Percentiles rank a stretch among this genome's conserved stretches.
These are phyloP conservation scores for Neopestalotiopsis sp. DNA, from an alignment of 2,329 filamentous ascomycete species.

Conservation along the genomic window DNA sequence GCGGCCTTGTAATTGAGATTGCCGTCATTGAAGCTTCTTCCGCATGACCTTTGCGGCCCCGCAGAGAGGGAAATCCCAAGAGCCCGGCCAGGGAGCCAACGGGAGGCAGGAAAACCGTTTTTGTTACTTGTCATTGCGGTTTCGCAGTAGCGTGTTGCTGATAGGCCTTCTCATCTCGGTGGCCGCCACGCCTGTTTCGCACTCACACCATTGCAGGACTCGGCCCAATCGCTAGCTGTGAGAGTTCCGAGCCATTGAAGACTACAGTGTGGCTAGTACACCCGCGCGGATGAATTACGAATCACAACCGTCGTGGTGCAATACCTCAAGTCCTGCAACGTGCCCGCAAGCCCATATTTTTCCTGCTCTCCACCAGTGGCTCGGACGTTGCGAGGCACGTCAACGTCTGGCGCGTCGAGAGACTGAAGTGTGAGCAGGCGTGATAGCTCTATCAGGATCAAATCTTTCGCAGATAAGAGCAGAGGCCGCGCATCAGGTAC, in stretches of 20 bases:
- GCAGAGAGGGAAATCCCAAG: neutral
- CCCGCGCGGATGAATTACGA: constrained; percentile 27
- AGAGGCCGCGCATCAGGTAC: neutral
- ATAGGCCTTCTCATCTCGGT: constrained; percentile 15
- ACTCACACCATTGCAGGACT: constrained; percentile 27
- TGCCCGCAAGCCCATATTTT: constrained; percentile 28
- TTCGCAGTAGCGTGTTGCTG: constrained; percentile 5
- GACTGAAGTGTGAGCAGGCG: neutral
- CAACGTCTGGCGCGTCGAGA: constrained; percentile 23
- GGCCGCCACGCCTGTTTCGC: constrained; percentile 24
- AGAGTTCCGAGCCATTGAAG: constrained; percentile 25
- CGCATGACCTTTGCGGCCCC: constrained; percentile 2
- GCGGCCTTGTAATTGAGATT: constrained; percentile 14
- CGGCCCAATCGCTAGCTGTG: constrained; percentile 19
- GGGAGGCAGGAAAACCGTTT: neutral
- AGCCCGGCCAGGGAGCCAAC: neutral
- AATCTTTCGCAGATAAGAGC: constrained; percentile 22
- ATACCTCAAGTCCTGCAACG: constrained; percentile 22
- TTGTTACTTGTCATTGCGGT: neutral
- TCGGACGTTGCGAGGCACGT: constrained; percentile 33
- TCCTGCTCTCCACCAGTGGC: constrained; percentile 10
- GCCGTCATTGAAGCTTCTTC: constrained; percentile 5
- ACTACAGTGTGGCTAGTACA: constrained; percentile 30
- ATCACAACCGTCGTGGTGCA: constrained; percentile 26
- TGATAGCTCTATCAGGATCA: constrained; percentile 23